Conservation (phyloP, 1,284 basidiomycete species). For the Ceratobasidium sp. region DNA sequence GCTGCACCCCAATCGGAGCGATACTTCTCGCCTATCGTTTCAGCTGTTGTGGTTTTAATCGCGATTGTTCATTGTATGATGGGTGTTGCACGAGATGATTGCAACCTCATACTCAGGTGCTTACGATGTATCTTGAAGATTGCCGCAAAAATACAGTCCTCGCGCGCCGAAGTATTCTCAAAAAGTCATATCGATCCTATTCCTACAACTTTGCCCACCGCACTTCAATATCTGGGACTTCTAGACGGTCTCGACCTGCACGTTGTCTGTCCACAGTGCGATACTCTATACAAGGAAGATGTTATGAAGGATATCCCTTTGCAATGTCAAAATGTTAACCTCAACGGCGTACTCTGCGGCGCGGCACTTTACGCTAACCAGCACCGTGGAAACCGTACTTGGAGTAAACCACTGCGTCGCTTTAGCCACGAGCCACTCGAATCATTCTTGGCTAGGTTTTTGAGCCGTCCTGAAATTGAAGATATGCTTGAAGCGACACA, state of each 20-base stretch:
- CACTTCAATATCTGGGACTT: background rate
- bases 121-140: background rate
- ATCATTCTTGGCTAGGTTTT: conserved; percentile 18
- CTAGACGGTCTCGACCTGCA: background rate
- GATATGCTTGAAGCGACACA: background rate
- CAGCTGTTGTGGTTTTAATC: background rate
- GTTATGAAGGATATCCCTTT: background rate
- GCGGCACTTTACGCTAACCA: background rate
- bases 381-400: background rate
- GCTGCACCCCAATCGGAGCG: background rate
- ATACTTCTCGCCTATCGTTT: background rate
- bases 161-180: background rate
- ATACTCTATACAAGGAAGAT: background rate
- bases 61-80: conserved; percentile 8
- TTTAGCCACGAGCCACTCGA: conserved; percentile 20
- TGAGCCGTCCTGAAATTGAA: conserved; percentile 34
- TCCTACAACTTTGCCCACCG: background rate
- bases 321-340: background rate
- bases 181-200: background rate
- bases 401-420: conserved; percentile 1
- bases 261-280: background rate
- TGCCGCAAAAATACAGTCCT: background rate
- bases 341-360: background rate
- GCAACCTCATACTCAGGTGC: background rate
- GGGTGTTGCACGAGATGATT: conserved; percentile 10